phyloP scores from a whole-genome alignment of 805 yeast species.

The Nakazawaea wyomingensis region DNA sequence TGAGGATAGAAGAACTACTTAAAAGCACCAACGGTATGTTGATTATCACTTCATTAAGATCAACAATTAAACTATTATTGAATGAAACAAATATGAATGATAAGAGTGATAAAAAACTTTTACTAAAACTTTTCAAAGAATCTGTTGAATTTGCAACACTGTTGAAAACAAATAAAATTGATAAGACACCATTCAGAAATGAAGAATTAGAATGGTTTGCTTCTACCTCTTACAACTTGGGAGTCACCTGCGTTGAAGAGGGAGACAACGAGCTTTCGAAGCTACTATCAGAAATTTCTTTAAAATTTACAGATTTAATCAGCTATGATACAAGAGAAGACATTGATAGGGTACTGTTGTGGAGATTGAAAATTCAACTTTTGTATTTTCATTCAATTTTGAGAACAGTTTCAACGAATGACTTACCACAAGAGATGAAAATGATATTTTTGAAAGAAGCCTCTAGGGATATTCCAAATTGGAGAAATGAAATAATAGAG shows the following conservation, averaged over 20 bases:
- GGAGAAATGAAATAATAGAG: slow-evolving; percentile 6
- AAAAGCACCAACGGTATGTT: slow-evolving; percentile 2
- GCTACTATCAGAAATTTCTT: background rate
- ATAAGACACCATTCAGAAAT: background rate
- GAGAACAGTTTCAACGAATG: slow-evolving; percentile 7
- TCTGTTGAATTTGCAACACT: background rate
- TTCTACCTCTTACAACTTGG: slow-evolving; percentile 28
- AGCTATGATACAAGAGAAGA: background rate
- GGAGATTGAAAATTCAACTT: slow-evolving; percentile 12
- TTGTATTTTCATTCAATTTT: slow-evolving; percentile 11
- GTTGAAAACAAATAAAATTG: background rate
- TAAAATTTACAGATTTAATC: background rate
- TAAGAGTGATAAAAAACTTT: background rate
- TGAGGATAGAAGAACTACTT: background rate
- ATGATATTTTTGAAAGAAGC: background rate
- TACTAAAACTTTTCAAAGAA: slow-evolving; percentile 5
- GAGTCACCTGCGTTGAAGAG: slow-evolving; percentile 19
- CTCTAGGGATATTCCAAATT: background rate
- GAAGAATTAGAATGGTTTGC: slow-evolving; percentile 38
- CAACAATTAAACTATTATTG: slow-evolving; percentile 14
- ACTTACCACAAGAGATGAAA: slow-evolving; percentile 13
- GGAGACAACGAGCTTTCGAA: background rate
- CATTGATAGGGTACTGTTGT: background rate
- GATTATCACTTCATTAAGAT: slow-evolving; percentile 16
- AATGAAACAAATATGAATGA: background rate